phyloP scores from a whole-genome alignment of 495 filamentous ascomycete genomes.

The Trichoderma asperelloides region DNA sequence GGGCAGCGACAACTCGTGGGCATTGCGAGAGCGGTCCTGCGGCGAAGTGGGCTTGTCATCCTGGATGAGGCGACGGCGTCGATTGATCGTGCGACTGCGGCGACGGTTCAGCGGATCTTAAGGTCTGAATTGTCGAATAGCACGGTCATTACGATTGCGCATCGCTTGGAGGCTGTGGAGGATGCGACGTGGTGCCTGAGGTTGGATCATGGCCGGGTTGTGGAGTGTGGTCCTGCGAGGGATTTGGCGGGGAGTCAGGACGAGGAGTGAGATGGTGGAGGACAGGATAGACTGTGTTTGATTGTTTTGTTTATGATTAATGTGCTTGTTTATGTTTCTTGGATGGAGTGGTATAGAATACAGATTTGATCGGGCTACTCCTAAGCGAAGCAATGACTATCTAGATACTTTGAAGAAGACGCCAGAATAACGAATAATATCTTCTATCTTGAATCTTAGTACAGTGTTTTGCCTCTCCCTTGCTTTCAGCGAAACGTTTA shows the following conservation, averaged over 20 bases:
- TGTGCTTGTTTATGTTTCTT: background rate
- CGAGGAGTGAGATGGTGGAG: background rate
- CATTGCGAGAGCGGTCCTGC: conserved; percentile 49
- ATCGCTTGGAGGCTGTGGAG: conserved; percentile 71
- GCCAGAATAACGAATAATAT: too few relatives aligned
- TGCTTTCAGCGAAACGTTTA: too few relatives aligned
- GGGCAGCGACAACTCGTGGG: conserved; percentile 54
- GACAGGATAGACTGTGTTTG: background rate
- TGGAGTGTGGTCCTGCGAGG: conserved; percentile 18
- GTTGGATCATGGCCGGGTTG: conserved; percentile 54
- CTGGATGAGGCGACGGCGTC: conserved; percentile 81
- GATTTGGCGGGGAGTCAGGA: background rate
- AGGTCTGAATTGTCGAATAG: conserved; percentile 65
- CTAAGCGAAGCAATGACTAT: too few relatives aligned
- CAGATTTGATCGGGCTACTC: too few relatives aligned
- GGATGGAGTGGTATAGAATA: background rate
- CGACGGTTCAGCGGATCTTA: conserved; percentile 66
- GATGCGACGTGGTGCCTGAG: conserved; percentile 66
- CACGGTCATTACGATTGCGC: conserved; percentile 82
- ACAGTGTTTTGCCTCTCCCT: too few relatives aligned
- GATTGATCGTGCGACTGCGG: conserved; percentile 71
- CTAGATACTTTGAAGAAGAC: too few relatives aligned
- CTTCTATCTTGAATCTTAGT: too few relatives aligned
- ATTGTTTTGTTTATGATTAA: background rate
- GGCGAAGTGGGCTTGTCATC: conserved; percentile 50